Conservation (phyloP, 805 yeast species). For the Lipomyces sp. region DNA sequence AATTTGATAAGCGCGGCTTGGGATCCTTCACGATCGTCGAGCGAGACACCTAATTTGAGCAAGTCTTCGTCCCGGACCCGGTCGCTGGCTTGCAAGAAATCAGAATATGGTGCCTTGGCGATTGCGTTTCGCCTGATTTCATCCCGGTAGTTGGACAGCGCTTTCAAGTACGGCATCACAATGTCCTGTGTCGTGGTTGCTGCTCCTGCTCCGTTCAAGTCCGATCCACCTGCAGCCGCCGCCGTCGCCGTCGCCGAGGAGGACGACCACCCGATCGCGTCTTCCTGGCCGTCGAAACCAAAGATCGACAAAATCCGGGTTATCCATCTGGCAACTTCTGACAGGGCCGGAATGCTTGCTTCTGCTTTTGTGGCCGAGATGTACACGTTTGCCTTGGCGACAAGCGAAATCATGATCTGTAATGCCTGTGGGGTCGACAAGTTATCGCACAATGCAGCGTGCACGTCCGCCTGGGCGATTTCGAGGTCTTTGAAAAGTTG, state of each 20-base stretch:
- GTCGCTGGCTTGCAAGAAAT: constrained; percentile 74
- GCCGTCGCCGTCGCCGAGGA: not conserved
- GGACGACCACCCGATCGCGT: constrained; percentile 75
- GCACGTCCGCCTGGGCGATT: constrained; percentile 62
- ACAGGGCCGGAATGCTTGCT: constrained; percentile 50
- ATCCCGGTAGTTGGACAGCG: constrained; percentile 80
- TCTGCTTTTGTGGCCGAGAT: constrained; percentile 63
- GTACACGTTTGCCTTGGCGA: constrained; percentile 74
- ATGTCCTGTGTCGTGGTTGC: constrained; percentile 61
- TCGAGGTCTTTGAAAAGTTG: constrained; percentile 45
- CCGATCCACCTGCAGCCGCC: too few species aligned
- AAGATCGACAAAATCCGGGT: constrained; percentile 70
- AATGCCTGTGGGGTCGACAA: constrained; percentile 78
- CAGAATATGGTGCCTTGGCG: constrained; percentile 55
- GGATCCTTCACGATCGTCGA: constrained; percentile 76
- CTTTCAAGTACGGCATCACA: constrained; percentile 79
- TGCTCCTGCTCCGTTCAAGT: constrained; percentile 23
- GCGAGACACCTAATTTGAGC: constrained; percentile 73
- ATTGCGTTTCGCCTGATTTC: constrained; percentile 76
- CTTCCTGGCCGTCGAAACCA: constrained; percentile 63
- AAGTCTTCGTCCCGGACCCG: constrained; percentile 71
- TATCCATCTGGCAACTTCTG: constrained; percentile 68
- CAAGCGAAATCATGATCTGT: constrained; percentile 66
- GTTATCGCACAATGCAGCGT: constrained; percentile 86
- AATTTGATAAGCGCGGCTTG: constrained; percentile 84